Evolutionary conservation across 2,329 filamentous ascomycete species (phyloP).

Genomic region (Colletotrichum liaoningense): DNA sequence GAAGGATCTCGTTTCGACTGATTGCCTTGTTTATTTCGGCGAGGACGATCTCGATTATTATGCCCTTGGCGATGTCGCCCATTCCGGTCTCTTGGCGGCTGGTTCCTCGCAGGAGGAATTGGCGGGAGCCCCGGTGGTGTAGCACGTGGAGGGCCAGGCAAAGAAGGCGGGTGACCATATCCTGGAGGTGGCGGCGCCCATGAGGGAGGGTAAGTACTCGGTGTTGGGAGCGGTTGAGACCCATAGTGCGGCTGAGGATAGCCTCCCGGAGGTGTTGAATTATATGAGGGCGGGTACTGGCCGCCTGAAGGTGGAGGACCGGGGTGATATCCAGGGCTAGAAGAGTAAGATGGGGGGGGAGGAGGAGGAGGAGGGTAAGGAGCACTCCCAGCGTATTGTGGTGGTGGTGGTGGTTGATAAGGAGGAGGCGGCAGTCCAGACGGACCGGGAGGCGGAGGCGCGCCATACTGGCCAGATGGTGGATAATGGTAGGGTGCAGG

Average conservation of each 20-base stretch:
- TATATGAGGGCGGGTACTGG: slow-evolving; percentile 12
- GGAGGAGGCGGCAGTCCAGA: slow-evolving; percentile 35
- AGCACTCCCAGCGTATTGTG: slow-evolving; percentile 9
- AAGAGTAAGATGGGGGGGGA: slow-evolving; percentile 16
- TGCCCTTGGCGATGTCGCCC: slow-evolving; percentile 44
- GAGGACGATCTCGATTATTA: slow-evolving; percentile 41
- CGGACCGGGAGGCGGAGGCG: slow-evolving; percentile 39
- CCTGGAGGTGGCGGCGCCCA: slow-evolving; percentile 10
- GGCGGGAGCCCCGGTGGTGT: slow-evolving; percentile 7
- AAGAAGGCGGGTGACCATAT: slow-evolving; percentile 11
- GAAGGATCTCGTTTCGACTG: slow-evolving; percentile 32
- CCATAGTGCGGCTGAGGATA: slow-evolving; percentile 18
- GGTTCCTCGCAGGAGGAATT: slow-evolving; percentile 38
- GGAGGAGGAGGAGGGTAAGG: slow-evolving; percentile 14
- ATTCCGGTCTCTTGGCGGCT: slow-evolving; percentile 46
- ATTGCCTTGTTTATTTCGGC: slow-evolving; percentile 42
- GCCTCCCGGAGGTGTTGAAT: neutral
- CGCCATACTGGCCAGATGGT: slow-evolving; percentile 42
- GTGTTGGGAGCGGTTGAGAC: slow-evolving; percentile 6
- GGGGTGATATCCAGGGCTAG: slow-evolving; percentile 18
- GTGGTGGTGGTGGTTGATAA: slow-evolving; percentile 31
- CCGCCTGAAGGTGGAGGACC: slow-evolving; percentile 7
- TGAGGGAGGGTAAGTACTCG: neutral
- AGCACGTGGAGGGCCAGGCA: slow-evolving; percentile 9
- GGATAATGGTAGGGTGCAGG: slow-evolving; percentile 35